Percentiles rank a stretch among this genome's conserved stretches.
These are phyloP conservation scores for Escallonia herrerae DNA, from an alignment of 129 eudicot genomes.

Conservation along the genomic window DNA sequence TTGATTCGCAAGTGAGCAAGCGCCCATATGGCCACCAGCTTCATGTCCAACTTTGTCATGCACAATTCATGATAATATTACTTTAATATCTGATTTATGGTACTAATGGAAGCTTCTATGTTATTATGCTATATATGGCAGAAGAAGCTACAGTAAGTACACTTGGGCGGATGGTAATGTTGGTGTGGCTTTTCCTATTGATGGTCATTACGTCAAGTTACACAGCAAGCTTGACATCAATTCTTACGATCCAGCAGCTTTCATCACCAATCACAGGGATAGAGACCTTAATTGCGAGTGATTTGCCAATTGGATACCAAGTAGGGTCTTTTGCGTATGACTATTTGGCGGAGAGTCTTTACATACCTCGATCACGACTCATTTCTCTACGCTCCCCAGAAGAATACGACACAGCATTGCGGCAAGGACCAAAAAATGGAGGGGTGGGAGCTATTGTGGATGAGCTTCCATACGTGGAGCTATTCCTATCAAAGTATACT, in stretches of 20 bases:
- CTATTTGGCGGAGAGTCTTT: conserved; percentile 51
- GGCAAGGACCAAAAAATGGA: conserved; percentile 42
- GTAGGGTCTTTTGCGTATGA: conserved; percentile 58
- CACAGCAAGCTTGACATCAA: conserved; percentile 80
- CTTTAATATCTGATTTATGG: neutral
- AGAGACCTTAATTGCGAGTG: conserved; percentile 45
- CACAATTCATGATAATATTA: neutral
- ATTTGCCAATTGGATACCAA: conserved; percentile 65
- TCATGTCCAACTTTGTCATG: neutral
- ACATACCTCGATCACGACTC: conserved; percentile 41
- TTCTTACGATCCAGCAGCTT: conserved; percentile 67
- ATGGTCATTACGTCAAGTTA: conserved; percentile 71
- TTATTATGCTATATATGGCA: conserved; percentile 15
- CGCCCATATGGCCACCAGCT: too few relatives aligned
- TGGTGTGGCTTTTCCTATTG: conserved; percentile 66
- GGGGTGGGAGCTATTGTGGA: conserved; percentile 76
- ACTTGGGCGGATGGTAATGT: conserved; percentile 62
- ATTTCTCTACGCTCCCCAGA: conserved; percentile 44
- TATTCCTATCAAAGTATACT: conserved; percentile 34
- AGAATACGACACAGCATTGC: conserved; percentile 47
- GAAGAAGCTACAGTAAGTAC: conserved; percentile 69
- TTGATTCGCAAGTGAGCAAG: too few relatives aligned
- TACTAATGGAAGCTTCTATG: neutral
- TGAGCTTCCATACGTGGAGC: conserved; percentile 63
- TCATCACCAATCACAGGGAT: conserved; percentile 67